Base-by-base conservation (phyloP, 805 yeast species). In the Torulaspora franciscae region DNA sequence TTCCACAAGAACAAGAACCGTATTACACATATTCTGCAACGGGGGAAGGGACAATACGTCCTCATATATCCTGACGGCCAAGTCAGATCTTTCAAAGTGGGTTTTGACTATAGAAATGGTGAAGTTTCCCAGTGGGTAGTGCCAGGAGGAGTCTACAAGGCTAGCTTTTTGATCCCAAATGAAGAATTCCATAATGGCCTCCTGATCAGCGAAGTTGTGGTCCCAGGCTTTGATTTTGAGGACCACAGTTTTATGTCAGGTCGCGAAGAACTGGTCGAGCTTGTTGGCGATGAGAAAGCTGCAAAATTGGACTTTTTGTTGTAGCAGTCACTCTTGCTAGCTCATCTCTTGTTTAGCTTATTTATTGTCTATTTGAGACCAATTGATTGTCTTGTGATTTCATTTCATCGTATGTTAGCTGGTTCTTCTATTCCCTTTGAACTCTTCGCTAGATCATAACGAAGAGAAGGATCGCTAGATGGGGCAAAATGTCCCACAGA, bases 71-170 rank as follows among this genome's bases (percentile, higher is more conserved):
- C 81, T 3, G 67, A 74, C 49, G 81, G 81, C 1, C 46, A 46
- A 2, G 58, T 78, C 14, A 73, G 74, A 45, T 64, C 76, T 1
- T 78, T 77, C 55, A 67, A 66, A 17, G 82, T 77, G 23, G 83
- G 83, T 0, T 75, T 76, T 49, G 69, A 76, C 49, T 61, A 67
- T 28, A 58, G 60, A 0, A 61, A 61, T 9, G 80, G 80, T 6
- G 80, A 77, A 55, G 65, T 72, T 4, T 65, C 74, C 34, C 83
- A 78, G 57, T 78, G 82, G 82, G 80, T 78, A 5, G 82, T 78
- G n/a, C 80, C 79, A 8, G 79, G 81, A 1, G 81, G 75, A 9
- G 76, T 73, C 14, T 78, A 73, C 64, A 78, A 78, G 55, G 81
- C 81, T 4, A 73, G 79, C 39, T 78, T 74, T 53, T 43, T 76